These are phyloP conservation scores for Microsporum audouinii DNA, from an alignment of 2,329 filamentous ascomycete genomes.

Conservation along the genomic window DNA sequence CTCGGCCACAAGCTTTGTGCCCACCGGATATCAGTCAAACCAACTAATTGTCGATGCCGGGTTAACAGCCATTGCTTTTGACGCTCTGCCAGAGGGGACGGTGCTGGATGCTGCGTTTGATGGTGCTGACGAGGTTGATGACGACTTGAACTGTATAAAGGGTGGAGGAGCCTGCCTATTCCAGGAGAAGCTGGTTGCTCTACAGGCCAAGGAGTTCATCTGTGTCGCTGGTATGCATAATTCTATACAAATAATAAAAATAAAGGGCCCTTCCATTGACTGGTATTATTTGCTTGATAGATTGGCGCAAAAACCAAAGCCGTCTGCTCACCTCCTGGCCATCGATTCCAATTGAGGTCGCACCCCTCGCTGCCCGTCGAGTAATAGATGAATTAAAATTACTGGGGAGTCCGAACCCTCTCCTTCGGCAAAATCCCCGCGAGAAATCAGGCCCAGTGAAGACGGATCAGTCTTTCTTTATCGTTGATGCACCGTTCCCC, in stretches of 20 bases:
- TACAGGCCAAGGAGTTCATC: constrained; percentile 71
- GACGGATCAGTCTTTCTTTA: constrained; percentile 77
- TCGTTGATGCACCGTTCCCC: constrained; percentile 84
- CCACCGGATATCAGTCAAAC: constrained; percentile 83
- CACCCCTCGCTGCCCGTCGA: constrained; percentile 67
- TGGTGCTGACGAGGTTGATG: constrained; percentile 92
- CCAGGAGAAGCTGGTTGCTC: constrained; percentile 92
- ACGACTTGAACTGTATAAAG: constrained; percentile 92
- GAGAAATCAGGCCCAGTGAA: constrained; percentile 65
- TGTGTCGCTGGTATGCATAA: constrained; percentile 60
- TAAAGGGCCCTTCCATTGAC: too few species aligned
- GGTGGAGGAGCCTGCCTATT: constrained; percentile 94
- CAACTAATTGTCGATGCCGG: constrained; percentile 73
- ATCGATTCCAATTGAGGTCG: constrained; percentile 82
- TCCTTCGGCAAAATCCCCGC: constrained; percentile 59
- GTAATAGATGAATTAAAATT: constrained; percentile 61
- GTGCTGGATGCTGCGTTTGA: constrained; percentile 86
- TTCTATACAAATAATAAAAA: background rate
- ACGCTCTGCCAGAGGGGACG: constrained; percentile 53
- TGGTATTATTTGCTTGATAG: constrained; percentile 31
- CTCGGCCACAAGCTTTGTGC: constrained; percentile 66
- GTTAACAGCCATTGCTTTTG: constrained; percentile 64
- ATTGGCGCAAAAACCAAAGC: constrained; percentile 78
- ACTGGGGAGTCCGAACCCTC: constrained; percentile 61
- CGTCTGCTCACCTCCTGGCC: constrained; percentile 69